Conservation (phyloP, 2,329 filamentous ascomycete genomes). For the Dactylonectria macrodidyma region DNA sequence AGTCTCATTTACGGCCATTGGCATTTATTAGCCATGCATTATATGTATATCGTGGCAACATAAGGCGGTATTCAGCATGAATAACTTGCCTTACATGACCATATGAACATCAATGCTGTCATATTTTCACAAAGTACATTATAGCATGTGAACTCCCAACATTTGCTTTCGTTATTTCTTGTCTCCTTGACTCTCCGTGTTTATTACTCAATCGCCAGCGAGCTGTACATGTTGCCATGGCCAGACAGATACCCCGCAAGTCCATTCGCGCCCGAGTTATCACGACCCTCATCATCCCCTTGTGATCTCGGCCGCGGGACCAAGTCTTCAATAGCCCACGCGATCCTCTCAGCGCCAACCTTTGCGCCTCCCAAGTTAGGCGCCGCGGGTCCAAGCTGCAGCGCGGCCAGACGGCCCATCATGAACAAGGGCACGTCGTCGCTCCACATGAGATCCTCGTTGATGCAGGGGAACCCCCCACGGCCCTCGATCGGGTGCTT, state of each 20-base stretch:
- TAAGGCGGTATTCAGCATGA: too few relatives aligned
- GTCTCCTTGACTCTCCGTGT: background rate
- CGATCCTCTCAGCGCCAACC: slow-evolving; percentile 80
- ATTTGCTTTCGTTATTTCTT: background rate
- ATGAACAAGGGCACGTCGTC: slow-evolving; percentile 81
- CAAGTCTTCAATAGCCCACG: slow-evolving; percentile 77
- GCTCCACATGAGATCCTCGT: slow-evolving; percentile 82
- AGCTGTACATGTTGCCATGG: slow-evolving; percentile 55
- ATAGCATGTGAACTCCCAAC: too few relatives aligned
- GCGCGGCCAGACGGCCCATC: slow-evolving; percentile 76
- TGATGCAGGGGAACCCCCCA: slow-evolving; percentile 80
- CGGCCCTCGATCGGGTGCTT: slow-evolving; percentile 74
- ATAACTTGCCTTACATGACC: too few relatives aligned
- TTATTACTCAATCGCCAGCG: slow-evolving; percentile 43
- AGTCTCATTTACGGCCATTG: too few relatives aligned
- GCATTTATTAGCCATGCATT: too few relatives aligned
- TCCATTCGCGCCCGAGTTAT: slow-evolving; percentile 25
- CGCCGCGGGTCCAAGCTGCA: slow-evolving; percentile 80
- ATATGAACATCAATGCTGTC: too few relatives aligned
- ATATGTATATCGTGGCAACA: too few relatives aligned
- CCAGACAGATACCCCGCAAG: slow-evolving; percentile 52
- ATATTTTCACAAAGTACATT: too few relatives aligned
- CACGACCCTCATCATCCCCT: slow-evolving; percentile 30
- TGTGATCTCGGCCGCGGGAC: slow-evolving; percentile 39
- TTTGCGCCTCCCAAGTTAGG: slow-evolving; percentile 82